Evolutionary conservation across 306 rosid species (phyloP).

Genomic region (Medicago ruthenica): DNA sequence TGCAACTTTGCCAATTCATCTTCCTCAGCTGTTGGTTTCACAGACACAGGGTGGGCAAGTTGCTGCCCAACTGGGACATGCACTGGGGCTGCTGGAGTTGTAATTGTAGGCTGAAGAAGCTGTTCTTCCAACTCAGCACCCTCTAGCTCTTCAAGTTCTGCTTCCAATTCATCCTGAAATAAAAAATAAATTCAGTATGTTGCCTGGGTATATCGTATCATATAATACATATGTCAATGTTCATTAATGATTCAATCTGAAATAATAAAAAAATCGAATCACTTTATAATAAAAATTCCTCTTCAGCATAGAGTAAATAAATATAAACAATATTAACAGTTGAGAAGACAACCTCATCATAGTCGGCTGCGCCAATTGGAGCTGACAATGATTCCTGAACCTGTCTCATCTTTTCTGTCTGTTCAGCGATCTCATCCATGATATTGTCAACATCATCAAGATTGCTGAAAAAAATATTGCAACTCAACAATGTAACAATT

Average conservation of each 20-base stretch:
- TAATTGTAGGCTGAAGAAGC: conserved; percentile 96
- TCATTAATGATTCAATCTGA: background rate
- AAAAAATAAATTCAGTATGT: conserved; percentile 35
- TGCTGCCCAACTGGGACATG: conserved; percentile 78
- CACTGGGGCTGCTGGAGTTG: conserved; percentile 87
- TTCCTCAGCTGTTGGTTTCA: conserved; percentile 83
- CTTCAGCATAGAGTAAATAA: background rate
- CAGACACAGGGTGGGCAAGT: conserved; percentile 69
- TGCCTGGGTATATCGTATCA: conserved; percentile 9
- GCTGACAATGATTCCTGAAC: conserved; percentile 93
- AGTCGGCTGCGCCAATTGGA: conserved; percentile 91
- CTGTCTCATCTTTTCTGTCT: conserved; percentile 97
- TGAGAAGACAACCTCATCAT: conserved; percentile 76
- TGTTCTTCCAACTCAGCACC: conserved; percentile 98
- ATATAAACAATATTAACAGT: background rate
- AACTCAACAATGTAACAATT: conserved; percentile 30
- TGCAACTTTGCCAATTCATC: conserved; percentile 95
- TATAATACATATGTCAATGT: conserved; percentile 12
- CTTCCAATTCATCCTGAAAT: conserved; percentile 94
- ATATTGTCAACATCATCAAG: conserved; percentile 98
- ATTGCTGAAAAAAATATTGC: conserved; percentile 60
- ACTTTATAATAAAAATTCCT: background rate
- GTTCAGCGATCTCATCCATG: conserved; percentile 98
- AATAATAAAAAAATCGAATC: background rate
- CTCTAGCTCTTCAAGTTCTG: conserved; percentile 98